These are phyloP conservation scores for Medicago truncatula DNA, from an alignment of 306 rosid species.

Conservation along the genomic window MtrunA17r5.0-ANR NC_053043.1:46959501-46960000, in stretches of 20 bases:
- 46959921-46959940: not conserved
- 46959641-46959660: too few species aligned
- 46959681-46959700: too few species aligned
- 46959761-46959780: not conserved
- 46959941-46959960: not conserved
- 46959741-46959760: not conserved
- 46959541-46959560: too few species aligned
- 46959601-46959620: too few species aligned
- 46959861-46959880: not conserved
- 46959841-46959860: not conserved
- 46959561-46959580: too few species aligned
- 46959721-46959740: not conserved
- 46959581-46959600: too few species aligned
- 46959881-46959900: not conserved
- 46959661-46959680: too few species aligned
- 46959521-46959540: too few species aligned
- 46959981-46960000: constrained; percentile 11
- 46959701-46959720: not conserved
- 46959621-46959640: too few species aligned
- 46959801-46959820: not conserved
- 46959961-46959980: not conserved
- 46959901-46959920: not conserved
- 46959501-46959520: too few species aligned
- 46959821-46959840: not conserved
- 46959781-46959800: not conserved